Conservation (phyloP, 2,329 filamentous ascomycete species). For the Arachnomyces sp. region DNA sequence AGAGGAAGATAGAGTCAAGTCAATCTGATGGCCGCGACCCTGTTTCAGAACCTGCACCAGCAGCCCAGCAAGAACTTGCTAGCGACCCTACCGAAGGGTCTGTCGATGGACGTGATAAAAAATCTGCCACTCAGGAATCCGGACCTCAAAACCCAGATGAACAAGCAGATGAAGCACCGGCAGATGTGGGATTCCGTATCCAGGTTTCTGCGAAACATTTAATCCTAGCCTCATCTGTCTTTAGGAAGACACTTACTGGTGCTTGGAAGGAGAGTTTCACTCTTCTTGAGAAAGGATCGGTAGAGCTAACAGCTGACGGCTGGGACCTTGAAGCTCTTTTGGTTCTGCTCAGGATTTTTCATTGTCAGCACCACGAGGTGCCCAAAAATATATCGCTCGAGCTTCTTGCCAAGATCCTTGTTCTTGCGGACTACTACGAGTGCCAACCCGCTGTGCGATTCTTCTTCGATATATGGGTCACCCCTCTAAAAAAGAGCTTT, state of each 20-base stretch:
- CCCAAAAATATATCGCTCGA: conserved; percentile 12
- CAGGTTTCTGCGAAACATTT: conserved; percentile 21
- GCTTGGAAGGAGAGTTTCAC: conserved; percentile 15
- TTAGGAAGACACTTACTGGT: conserved; percentile 13
- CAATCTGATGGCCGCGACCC: too few relatives aligned
- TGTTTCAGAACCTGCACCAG: too few relatives aligned
- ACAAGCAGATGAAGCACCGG: neutral
- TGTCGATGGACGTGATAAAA: neutral
- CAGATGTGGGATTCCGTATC: conserved; percentile 6
- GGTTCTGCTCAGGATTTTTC: conserved; percentile 16
- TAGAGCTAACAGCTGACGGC: conserved; percentile 13
- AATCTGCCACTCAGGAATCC: too few relatives aligned
- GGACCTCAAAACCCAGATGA: too few relatives aligned
- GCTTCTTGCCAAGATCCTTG: conserved; percentile 18
- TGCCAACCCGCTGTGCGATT: conserved; percentile 14
- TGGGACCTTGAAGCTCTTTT: conserved; percentile 21
- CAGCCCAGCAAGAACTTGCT: neutral
- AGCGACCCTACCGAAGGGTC: neutral
- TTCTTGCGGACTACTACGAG: conserved; percentile 19
- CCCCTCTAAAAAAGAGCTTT: conserved; percentile 4
- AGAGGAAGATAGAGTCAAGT: too few relatives aligned
- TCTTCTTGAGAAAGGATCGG: conserved; percentile 10
- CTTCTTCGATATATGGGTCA: conserved; percentile 14
- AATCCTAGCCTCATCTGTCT: conserved; percentile 14
- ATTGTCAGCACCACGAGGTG: conserved; percentile 13